phyloP scores from a whole-genome alignment of 1,284 basidiomycete species.

The Erythrobasidium hasegawianum region DNA sequence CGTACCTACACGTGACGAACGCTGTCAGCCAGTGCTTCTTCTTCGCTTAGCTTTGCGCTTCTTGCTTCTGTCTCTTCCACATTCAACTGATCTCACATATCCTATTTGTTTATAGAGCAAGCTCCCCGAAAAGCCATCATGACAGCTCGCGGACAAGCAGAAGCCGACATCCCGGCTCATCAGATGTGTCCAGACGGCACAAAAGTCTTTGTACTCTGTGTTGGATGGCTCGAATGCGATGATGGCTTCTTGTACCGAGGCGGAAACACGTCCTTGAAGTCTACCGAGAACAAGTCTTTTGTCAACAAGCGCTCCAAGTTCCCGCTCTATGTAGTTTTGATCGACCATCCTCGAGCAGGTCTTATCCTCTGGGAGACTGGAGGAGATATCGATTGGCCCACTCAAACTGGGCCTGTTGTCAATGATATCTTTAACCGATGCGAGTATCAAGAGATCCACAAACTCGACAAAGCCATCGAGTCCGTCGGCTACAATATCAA shows the following conservation, averaged over 20 bases:
- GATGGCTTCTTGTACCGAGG: conserved; percentile 47
- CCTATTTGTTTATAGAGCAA: too few species aligned
- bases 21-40: too few species aligned
- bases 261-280: conserved; percentile 38
- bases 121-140: too few species aligned
- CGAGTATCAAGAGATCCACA: conserved; percentile 39
- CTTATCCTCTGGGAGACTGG: conserved; percentile 45
- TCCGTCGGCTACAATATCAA: conserved; percentile 43
- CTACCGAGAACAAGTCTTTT: conserved; percentile 16
- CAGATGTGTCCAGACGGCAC: conserved; percentile 39
- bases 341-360: conserved; percentile 47
- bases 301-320: neutral
- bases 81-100: too few species aligned
- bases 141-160: too few species aligned
- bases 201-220: conserved; percentile 44
- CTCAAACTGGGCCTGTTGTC: neutral
- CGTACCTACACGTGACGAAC: too few species aligned
- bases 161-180: too few species aligned
- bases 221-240: conserved; percentile 45
- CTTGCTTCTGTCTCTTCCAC: too few species aligned
- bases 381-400: neutral
- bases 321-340: conserved; percentile 37
- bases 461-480: conserved; percentile 46
- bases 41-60: too few species aligned
- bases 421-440: neutral